phyloP scores from a whole-genome alignment of 768 basidiomycete species.

The Lentinula sp. region DNA sequence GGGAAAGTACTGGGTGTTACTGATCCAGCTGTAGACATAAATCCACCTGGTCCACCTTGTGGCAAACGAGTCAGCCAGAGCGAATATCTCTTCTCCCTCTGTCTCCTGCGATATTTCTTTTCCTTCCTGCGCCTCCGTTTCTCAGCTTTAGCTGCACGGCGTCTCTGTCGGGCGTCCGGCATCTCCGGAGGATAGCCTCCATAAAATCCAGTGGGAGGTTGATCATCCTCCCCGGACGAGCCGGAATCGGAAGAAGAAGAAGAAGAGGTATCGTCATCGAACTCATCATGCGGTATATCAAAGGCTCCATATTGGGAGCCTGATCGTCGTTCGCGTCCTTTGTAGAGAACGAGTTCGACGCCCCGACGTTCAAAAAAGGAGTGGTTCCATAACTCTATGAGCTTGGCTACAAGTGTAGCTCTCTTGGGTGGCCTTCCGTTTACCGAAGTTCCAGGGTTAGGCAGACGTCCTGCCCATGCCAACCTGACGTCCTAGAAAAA shows the following conservation, averaged over 20 bases:
- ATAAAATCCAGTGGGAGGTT: constrained; percentile 24
- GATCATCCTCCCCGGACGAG: constrained; percentile 34
- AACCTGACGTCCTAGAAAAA: constrained; percentile 59
- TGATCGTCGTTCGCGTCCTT: constrained; percentile 73
- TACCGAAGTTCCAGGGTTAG: constrained; percentile 45
- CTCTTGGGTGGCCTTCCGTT: constrained; percentile 49
- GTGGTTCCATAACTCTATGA: constrained; percentile 75
- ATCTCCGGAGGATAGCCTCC: constrained; percentile 37
- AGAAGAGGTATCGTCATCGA: constrained; percentile 31
- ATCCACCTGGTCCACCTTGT: constrained; percentile 17
- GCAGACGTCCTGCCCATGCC: constrained; percentile 74
- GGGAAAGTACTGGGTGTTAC: background rate
- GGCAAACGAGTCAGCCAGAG: constrained; percentile 54
- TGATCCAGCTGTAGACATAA: background rate
- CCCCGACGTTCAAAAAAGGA: constrained; percentile 72
- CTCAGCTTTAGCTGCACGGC: constrained; percentile 48
- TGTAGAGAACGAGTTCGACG: constrained; percentile 77
- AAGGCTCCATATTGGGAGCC: constrained; percentile 49
- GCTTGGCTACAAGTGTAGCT: constrained; percentile 56
- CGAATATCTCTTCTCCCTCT: constrained; percentile 55
- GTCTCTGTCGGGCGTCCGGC: constrained; percentile 44
- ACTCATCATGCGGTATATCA: constrained; percentile 49
- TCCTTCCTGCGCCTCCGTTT: constrained; percentile 58
- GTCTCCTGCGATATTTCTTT: constrained; percentile 56
- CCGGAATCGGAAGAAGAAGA: constrained; percentile 33